Evolutionary conservation across 495 filamentous ascomycete species (phyloP).

Genomic region (Neurospora pannonica): DNA sequence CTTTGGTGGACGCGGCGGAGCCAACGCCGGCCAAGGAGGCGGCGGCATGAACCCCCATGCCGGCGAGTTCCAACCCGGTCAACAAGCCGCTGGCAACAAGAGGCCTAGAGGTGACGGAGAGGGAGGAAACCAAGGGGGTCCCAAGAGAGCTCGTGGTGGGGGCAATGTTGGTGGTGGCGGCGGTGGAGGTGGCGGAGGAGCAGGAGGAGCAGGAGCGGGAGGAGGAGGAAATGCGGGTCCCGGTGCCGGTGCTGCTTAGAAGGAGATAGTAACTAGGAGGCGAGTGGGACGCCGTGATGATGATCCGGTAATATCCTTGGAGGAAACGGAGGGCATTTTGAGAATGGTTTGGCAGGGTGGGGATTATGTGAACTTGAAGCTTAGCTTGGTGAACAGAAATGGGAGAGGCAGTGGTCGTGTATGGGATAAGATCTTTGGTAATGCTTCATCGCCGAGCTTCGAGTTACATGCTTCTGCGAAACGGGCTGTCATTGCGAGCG

Average conservation of each 20-base stretch:
- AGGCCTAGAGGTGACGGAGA: slow-evolving; percentile 14
- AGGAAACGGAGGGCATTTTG: not conserved
- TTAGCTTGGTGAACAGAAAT: not conserved
- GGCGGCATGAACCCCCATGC: slow-evolving; percentile 20
- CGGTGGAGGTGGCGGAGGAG: not conserved
- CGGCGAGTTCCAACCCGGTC: slow-evolving; percentile 19
- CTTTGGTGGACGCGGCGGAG: slow-evolving; percentile 11
- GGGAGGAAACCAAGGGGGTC: slow-evolving; percentile 7
- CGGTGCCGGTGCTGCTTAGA: not conserved
- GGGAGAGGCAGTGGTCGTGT: not conserved
- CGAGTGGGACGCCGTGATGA: not conserved
- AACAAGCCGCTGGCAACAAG: slow-evolving; percentile 16
- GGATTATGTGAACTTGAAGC: not conserved
- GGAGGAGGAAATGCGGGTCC: not conserved
- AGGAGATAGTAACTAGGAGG: not conserved
- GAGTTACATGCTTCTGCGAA: not conserved
- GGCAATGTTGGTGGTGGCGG: not conserved
- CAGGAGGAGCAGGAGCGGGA: not conserved
- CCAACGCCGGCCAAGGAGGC: not conserved
- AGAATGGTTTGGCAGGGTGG: not conserved
- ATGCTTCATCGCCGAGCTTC: not conserved
- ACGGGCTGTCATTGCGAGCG: not conserved
- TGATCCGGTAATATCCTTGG: not conserved
- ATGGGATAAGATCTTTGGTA: not conserved
- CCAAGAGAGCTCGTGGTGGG: slow-evolving; percentile 11